phyloP scores from a whole-genome alignment of 805 yeast genomes.

The Metahyphopichia silvanorum region DNA sequence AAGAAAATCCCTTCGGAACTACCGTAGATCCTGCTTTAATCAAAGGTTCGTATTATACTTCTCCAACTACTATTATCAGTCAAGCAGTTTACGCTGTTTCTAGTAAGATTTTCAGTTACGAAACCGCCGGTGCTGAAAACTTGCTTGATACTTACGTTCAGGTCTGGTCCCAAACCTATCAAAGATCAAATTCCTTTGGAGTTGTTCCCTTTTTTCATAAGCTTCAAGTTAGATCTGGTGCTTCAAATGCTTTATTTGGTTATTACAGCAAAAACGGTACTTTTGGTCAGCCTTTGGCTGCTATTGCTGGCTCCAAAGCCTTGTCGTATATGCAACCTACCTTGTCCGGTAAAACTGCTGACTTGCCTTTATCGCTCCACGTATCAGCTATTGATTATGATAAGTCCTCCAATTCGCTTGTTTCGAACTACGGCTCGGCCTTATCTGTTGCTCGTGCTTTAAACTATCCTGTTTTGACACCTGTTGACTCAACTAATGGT shows the following conservation, averaged over 20 bases:
- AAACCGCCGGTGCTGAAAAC: slow-evolving; percentile 59
- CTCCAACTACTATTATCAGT: slow-evolving; percentile 52
- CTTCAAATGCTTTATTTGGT: slow-evolving; percentile 76
- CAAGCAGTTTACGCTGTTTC: slow-evolving; percentile 53
- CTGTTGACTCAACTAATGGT: slow-evolving; percentile 47
- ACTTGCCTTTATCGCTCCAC: slow-evolving; percentile 63
- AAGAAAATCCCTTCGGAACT: slow-evolving; percentile 53
- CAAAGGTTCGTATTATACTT: slow-evolving; percentile 47
- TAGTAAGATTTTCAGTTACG: slow-evolving; percentile 63
- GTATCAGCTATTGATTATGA: slow-evolving; percentile 78
- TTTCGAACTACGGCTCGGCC: slow-evolving; percentile 62
- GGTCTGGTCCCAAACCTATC: slow-evolving; percentile 55
- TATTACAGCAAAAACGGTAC: slow-evolving; percentile 43
- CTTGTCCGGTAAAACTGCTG: slow-evolving; percentile 30
- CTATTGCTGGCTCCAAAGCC: slow-evolving; percentile 63
- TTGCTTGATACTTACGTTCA: slow-evolving; percentile 57
- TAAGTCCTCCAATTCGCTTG: slow-evolving; percentile 46
- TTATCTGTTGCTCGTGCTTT: slow-evolving; percentile 60
- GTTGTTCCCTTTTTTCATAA: slow-evolving; percentile 59
- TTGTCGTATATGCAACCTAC: slow-evolving; percentile 66
- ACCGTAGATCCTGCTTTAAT: slow-evolving; percentile 55
- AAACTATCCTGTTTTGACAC: slow-evolving; percentile 66
- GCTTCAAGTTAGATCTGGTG: slow-evolving; percentile 78
- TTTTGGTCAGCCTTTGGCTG: slow-evolving; percentile 40
- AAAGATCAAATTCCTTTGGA: slow-evolving; percentile 49